These are phyloP conservation scores for Globisporangium nodosum DNA, from an alignment of 352 stramenopile genomes.

Conservation along the genomic window DNA sequence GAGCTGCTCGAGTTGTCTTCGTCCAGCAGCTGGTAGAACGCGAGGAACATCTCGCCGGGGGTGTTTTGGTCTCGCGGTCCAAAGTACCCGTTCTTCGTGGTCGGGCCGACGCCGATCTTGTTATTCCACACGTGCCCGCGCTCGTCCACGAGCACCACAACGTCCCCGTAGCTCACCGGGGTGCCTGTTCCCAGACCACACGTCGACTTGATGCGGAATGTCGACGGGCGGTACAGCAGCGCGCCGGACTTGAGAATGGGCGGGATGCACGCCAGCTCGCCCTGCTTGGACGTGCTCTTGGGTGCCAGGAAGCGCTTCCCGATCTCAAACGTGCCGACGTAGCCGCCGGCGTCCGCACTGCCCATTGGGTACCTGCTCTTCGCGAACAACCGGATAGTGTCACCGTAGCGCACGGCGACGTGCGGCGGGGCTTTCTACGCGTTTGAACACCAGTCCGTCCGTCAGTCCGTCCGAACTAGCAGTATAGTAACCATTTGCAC, in stretches of 20 bases:
- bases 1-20: constrained; percentile 39
- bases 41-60: constrained; percentile 75
- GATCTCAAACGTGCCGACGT: constrained; percentile 70
- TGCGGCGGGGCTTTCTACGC: constrained; percentile 45
- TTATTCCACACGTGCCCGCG: constrained; percentile 77
- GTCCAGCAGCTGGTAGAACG: constrained; percentile 57
- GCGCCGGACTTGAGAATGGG: constrained; percentile 31
- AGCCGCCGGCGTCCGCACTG: constrained; percentile 26
- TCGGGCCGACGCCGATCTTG: constrained; percentile 73
- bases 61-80: constrained; percentile 62
- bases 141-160: constrained; percentile 75
- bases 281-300: constrained; percentile 62
- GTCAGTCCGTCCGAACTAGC: neutral
- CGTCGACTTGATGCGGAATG: constrained; percentile 66
- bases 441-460: constrained; percentile 3
- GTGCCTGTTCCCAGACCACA: constrained; percentile 43
- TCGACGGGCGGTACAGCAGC: constrained; percentile 44
- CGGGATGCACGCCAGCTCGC: constrained; percentile 60
- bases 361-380: constrained; percentile 44
- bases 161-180: constrained; percentile 75
- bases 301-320: constrained; percentile 47
- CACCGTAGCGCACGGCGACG: constrained; percentile 63
- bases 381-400: constrained; percentile 62
- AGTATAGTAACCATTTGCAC: neutral
- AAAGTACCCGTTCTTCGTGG: constrained; percentile 78